phyloP scores from a whole-genome alignment of 805 yeast species.

The Kurtzmaniella cleridarum region DNA sequence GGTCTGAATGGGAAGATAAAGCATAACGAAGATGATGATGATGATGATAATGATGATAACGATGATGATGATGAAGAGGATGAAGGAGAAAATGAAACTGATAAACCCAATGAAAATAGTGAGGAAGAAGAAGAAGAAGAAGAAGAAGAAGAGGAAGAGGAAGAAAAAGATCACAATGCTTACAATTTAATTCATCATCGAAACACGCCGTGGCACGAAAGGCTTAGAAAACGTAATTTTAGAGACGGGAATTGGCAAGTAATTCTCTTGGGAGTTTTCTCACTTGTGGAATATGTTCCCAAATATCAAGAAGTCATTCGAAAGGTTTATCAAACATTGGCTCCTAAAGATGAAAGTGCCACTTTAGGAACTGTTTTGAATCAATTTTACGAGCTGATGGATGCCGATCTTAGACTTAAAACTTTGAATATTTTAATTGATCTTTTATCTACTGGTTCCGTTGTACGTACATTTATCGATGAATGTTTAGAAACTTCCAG shows the following conservation, averaged over 20 bases:
- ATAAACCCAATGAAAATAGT: constrained; percentile 12
- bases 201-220: constrained; percentile 69
- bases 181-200: constrained; percentile 48
- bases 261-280: constrained; percentile 66
- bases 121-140: constrained; percentile 12
- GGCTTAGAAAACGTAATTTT: constrained; percentile 68
- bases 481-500: constrained; percentile 61
- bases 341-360: constrained; percentile 51
- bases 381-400: constrained; percentile 52
- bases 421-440: constrained; percentile 60
- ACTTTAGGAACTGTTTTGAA: constrained; percentile 43
- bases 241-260: constrained; percentile 85
- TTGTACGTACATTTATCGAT: constrained; percentile 62
- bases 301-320: constrained; percentile 46
- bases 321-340: constrained; percentile 46
- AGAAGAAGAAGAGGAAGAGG: constrained; percentile 15
- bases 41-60: constrained; percentile 8
- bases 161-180: constrained; percentile 35
- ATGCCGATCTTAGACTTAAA: constrained; percentile 49
- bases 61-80: constrained; percentile 10
- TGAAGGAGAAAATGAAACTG: constrained; percentile 17
- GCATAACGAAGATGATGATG: constrained; percentile 16
- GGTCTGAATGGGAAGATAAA: constrained; percentile 6
- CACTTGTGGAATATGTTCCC: constrained; percentile 52
- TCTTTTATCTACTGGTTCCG: constrained; percentile 51